A percentile compares a stretch with the other conserved stretches of the same genome.
These are phyloP conservation scores for Vitis hybrid DNA, from an alignment of 177 flowering plant genomes.

Conservation along the genomic window DNA sequence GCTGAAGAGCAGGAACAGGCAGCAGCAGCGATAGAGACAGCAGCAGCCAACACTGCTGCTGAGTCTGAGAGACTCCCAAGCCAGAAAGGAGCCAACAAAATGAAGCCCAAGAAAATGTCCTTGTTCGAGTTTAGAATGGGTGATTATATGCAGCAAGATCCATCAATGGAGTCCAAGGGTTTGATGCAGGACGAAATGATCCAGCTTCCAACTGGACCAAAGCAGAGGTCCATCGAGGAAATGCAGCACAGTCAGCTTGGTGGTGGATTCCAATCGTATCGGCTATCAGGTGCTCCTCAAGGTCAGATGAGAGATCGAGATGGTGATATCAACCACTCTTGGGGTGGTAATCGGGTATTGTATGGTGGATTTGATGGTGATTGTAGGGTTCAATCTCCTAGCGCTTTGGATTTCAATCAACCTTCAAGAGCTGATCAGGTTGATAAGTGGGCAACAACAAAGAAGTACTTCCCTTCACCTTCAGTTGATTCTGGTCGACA, in stretches of 20 bases:
- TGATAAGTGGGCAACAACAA: constrained; percentile 65
- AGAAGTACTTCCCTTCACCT: constrained; percentile 35
- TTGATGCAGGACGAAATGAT: constrained; percentile 63
- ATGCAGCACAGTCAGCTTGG: constrained; percentile 50
- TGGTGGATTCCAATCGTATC: constrained; percentile 54
- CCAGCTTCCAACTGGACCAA: constrained; percentile 73
- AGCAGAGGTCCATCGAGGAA: constrained; percentile 55
- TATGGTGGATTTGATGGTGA: constrained; percentile 67
- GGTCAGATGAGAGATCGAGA: constrained; percentile 29
- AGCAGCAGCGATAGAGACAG: constrained; percentile 20
- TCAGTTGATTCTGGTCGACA: constrained; percentile 31
- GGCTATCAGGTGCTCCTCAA: constrained; percentile 24
- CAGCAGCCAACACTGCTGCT: constrained; percentile 11
- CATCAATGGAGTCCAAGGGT: constrained; percentile 23
- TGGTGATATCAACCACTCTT: constrained; percentile 24
- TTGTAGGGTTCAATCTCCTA: constrained; percentile 38
- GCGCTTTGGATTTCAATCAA: constrained; percentile 65
- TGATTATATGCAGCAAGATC: constrained; percentile 12
- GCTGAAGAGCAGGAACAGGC: constrained; percentile 56
- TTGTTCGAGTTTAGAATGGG: constrained; percentile 48
- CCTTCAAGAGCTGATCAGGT: constrained; percentile 89
- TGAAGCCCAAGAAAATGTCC: constrained; percentile 68
- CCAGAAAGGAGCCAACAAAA: constrained; percentile 45
- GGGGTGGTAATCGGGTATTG: constrained; percentile 47
- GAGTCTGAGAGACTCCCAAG: constrained; percentile 59